Conservation (phyloP, 2,329 filamentous ascomycete genomes). For the Purpureocillium lavendulum region DNA sequence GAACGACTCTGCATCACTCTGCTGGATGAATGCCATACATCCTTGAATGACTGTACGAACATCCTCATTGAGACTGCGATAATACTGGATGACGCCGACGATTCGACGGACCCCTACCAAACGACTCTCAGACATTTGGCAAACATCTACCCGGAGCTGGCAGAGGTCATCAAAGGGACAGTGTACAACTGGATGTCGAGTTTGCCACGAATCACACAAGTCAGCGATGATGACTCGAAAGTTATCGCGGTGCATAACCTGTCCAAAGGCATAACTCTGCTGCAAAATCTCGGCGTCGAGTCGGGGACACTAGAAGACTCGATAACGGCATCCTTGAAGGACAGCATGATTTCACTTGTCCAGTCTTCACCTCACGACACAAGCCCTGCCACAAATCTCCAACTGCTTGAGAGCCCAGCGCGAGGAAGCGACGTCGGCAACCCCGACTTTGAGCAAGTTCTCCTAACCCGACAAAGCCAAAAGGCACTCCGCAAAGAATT, state of each 20-base stretch:
- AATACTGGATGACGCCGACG: conserved; percentile 49
- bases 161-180: conserved; percentile 57
- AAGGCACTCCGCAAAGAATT: conserved; percentile 51
- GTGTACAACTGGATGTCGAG: conserved; percentile 76
- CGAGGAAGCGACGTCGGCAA: conserved; percentile 8
- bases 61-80: conserved; percentile 79
- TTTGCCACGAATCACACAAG: conserved; percentile 75
- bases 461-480: conserved; percentile 60
- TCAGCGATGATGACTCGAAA: conserved; percentile 72
- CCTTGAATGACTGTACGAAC: conserved; percentile 58
- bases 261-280: conserved; percentile 60
- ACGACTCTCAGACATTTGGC: conserved; percentile 54
- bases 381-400: conserved; percentile 14
- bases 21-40: conserved; percentile 68
- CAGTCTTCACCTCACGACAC: conserved; percentile 14
- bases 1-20: conserved; percentile 64
- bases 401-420: conserved; percentile 16
- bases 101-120: conserved; percentile 26
- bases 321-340: conserved; percentile 60
- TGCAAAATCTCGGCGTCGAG: conserved; percentile 54
- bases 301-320: conserved; percentile 60
- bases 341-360: conserved; percentile 53
- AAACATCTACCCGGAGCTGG: conserved; percentile 51
- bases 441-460: conserved; percentile 46
- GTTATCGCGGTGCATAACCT: conserved; percentile 65